phyloP scores from a whole-genome alignment of 305 asterid species.

The Fraxinus platypoda region DNA sequence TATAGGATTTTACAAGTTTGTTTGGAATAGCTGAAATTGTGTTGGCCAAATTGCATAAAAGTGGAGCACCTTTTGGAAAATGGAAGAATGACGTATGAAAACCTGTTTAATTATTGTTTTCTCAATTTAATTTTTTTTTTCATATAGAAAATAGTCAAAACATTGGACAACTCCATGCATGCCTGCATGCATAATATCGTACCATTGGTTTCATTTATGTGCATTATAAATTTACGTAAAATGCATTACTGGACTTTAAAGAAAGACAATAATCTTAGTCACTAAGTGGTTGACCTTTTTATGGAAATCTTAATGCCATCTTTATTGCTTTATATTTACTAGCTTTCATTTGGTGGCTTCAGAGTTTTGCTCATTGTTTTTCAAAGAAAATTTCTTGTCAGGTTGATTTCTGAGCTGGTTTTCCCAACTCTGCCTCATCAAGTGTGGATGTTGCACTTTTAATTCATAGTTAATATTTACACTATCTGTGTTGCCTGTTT shows the following conservation, averaged over 20 bases:
- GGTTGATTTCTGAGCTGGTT: background rate
- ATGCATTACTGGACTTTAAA: background rate
- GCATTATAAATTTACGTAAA: background rate
- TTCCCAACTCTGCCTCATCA: background rate
- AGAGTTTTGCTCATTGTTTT: background rate
- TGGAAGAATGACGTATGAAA: background rate
- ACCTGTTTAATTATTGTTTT: background rate
- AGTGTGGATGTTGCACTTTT: background rate
- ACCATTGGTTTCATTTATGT: background rate
- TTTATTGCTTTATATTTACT: background rate
- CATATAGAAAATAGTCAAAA: background rate
- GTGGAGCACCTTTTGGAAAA: background rate
- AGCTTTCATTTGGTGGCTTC: background rate
- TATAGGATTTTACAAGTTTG: background rate
- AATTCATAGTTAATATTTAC: background rate
- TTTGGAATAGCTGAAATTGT: background rate
- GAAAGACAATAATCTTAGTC: background rate
- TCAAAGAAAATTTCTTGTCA: background rate
- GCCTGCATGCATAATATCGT: background rate
- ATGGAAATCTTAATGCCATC: background rate
- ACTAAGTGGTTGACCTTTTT: background rate
- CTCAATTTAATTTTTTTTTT: background rate
- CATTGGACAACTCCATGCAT: background rate
- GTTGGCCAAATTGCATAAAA: background rate
- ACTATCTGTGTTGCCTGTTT: background rate